Evolutionary conservation across 1,284 basidiomycete species (phyloP).

Genomic region (Omphalotus olearius): DNA sequence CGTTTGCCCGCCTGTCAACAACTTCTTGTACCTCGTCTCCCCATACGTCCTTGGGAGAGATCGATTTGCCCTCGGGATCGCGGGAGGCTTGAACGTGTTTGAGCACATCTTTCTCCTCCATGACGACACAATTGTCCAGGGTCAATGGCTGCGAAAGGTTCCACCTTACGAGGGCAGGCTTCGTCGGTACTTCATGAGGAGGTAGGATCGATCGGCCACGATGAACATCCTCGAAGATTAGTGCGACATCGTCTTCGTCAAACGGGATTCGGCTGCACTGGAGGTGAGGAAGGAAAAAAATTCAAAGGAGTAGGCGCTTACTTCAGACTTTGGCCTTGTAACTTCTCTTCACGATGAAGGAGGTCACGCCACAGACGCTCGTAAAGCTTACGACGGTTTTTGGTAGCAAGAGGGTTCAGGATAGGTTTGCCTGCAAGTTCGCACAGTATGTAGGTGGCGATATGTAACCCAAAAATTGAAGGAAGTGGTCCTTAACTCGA

Average conservation of each 20-base stretch:
- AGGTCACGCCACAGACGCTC: slow-evolving; percentile 78
- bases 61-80: slow-evolving; percentile 23
- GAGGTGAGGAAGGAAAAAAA: neutral
- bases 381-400: slow-evolving; percentile 81
- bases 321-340: slow-evolving; percentile 53
- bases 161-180: slow-evolving; percentile 80
- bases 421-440: slow-evolving; percentile 82
- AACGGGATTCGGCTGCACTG: slow-evolving; percentile 64
- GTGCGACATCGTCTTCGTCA: slow-evolving; percentile 75
- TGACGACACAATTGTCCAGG: slow-evolving; percentile 77
- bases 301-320: slow-evolving; percentile 23
- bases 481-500: slow-evolving; percentile 61
- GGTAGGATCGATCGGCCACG: slow-evolving; percentile 78
- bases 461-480: slow-evolving; percentile 84
- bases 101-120: slow-evolving; percentile 73
- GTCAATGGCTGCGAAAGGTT: slow-evolving; percentile 58
- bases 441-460: slow-evolving; percentile 84
- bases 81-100: slow-evolving; percentile 57
- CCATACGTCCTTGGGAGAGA: slow-evolving; percentile 56
- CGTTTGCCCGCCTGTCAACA: slow-evolving; percentile 48
- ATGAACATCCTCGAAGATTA: slow-evolving; percentile 86
- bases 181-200: slow-evolving; percentile 66
- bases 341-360: slow-evolving; percentile 64
- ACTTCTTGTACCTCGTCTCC: slow-evolving; percentile 54
- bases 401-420: slow-evolving; percentile 76